Base-by-base conservation (phyloP, 257 asterid species). In the Coffea eugenioides region DNA sequence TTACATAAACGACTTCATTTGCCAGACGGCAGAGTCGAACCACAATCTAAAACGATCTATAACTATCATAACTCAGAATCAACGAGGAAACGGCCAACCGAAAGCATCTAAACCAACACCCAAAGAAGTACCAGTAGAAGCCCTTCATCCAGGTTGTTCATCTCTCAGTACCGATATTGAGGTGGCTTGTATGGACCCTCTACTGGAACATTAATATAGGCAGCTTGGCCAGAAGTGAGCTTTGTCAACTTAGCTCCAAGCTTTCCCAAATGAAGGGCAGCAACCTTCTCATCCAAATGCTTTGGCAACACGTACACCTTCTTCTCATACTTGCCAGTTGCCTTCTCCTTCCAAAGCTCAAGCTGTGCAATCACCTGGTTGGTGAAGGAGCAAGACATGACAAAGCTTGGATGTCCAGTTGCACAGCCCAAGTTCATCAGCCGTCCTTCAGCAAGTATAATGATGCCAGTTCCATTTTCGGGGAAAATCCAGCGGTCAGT, bases 351-450 rank as follows among this genome's bases (percentile, higher is more conserved):
- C 93, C 93, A 90, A 64, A 90, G 84, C 87, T 90, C 94, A 8
- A 90, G 90, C 77, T 90, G 92, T 14, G 93, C 93, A 45, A 90
- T 90, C 8, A 90, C 93, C 72, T 90, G 93, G 89, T 90, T 90
- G 4, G 93, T 88, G 82, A 90, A 90, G 4, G 86, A 90, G 80
- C 93, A 88, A 0, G 93, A 90, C 93, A 90, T 90, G 65, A 90
- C 92, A n/a, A 90, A 90, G 82, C 93, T 90, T 0, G 93, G 93
- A 77, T 90, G 93, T 15, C 90, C 90, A 0, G 93, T 90, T 65
- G 93, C 93, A 73, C 93, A 90, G 6, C 93, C 93, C 87, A 90
- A 85, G 90, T 90, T 88, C 93, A 88, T 90, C 36, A 88, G 86
- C 75, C 93, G 91, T 6, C 93, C 93, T 79, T 90, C 93, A 0